Conservation (phyloP, 306 rosid genomes). For the Medicago arabica region DNA sequence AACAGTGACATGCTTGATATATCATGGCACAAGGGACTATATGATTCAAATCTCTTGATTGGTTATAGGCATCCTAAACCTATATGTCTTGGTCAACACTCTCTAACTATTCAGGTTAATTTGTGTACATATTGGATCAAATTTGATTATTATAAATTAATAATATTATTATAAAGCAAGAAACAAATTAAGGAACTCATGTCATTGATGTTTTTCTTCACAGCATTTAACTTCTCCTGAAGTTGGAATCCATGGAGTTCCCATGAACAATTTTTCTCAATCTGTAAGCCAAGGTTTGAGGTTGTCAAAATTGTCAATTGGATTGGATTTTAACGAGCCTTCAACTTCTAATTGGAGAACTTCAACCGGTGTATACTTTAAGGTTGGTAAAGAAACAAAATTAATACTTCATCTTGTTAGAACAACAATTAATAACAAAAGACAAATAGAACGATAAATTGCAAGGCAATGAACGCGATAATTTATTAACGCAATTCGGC, state of each 20-base stretch:
- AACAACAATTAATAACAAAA: no score
- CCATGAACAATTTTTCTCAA: neutral
- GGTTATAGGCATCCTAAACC: neutral
- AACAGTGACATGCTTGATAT: neutral
- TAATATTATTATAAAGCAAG: neutral
- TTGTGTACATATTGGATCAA: neutral
- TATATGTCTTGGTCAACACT: neutral
- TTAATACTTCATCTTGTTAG: neutral
- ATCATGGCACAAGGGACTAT: neutral
- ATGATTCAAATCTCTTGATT: neutral
- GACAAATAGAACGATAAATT: no score
- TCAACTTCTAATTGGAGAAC: neutral
- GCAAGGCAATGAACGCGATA: no score
- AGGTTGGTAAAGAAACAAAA: neutral
- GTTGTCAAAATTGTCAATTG: neutral
- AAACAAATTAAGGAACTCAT: neutral
- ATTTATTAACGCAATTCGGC: no score
- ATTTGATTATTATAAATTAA: neutral
- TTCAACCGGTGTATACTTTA: neutral
- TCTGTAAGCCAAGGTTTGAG: neutral
- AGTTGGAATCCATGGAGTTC: neutral
- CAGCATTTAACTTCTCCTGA: neutral
- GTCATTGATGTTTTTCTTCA: neutral
- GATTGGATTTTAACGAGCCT: neutral
- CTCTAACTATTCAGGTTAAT: neutral